These are phyloP conservation scores for Vitis hybrid DNA, from an alignment of 177 flowering plant genomes.

Conservation along the genomic window DNA sequence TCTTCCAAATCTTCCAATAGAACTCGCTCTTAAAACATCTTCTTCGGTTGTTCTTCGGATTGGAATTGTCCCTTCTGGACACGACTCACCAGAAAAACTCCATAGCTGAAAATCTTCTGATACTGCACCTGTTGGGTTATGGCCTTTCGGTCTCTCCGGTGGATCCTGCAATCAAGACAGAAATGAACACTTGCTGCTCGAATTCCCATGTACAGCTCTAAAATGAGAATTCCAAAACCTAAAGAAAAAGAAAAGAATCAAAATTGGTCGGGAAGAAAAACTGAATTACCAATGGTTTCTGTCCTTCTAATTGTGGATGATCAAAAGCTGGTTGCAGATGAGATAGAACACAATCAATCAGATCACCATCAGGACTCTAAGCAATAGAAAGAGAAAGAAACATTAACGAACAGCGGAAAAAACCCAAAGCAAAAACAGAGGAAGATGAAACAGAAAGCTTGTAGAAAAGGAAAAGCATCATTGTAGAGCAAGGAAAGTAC, in stretches of 20 bases:
- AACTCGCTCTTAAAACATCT: slow-evolving; percentile 59
- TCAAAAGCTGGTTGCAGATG: slow-evolving; percentile 69
- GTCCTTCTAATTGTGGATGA: slow-evolving; percentile 45
- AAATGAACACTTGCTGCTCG: background rate
- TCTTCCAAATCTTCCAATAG: slow-evolving; percentile 60
- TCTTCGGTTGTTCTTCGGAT: slow-evolving; percentile 74
- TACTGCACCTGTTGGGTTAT: slow-evolving; percentile 20
- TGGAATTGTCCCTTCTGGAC: slow-evolving; percentile 82
- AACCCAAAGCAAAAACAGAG: slow-evolving; percentile 6
- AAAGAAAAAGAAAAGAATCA: background rate
- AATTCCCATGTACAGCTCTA: background rate
- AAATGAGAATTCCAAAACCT: background rate
- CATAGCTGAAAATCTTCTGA: slow-evolving; percentile 62
- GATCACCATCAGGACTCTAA: slow-evolving; percentile 71
- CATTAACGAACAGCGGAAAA: background rate
- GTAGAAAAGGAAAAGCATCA: background rate
- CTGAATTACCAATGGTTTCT: slow-evolving; percentile 47
- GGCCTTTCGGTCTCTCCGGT: slow-evolving; percentile 75
- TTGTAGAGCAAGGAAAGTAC: slow-evolving; percentile 28
- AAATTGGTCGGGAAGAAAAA: too few relatives aligned
- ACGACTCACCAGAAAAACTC: slow-evolving; percentile 57
- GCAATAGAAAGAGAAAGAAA: slow-evolving; percentile 1
- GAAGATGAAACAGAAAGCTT: background rate
- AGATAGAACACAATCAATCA: slow-evolving; percentile 55
- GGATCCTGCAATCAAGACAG: slow-evolving; percentile 54